Conservation (phyloP, 495 filamentous ascomycete genomes). For the Aspergillus indologenus region DNA sequence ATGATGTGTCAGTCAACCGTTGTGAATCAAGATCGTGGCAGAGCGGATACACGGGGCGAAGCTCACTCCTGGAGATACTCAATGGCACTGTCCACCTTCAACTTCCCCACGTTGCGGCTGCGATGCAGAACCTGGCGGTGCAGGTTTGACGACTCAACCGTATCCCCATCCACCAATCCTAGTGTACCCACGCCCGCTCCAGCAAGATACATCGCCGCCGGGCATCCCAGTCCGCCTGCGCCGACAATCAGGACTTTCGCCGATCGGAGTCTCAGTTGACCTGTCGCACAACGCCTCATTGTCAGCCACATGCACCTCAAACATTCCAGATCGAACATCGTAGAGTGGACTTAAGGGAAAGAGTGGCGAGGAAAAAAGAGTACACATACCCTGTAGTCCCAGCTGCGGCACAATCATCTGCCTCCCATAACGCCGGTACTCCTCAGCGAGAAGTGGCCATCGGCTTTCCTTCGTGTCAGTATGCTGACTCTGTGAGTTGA, state of each 20-base stretch:
- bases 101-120: slow-evolving; percentile 64
- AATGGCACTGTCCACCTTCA: slow-evolving; percentile 79
- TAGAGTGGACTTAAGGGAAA: not conserved
- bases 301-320: slow-evolving; percentile 4
- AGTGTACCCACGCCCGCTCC: slow-evolving; percentile 82
- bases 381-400: slow-evolving; percentile 65
- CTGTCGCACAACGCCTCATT: slow-evolving; percentile 36
- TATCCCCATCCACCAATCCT: slow-evolving; percentile 83
- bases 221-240: slow-evolving; percentile 88
- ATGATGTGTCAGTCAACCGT: slow-evolving; percentile 7
- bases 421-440: slow-evolving; percentile 83
- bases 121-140: slow-evolving; percentile 87
- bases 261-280: slow-evolving; percentile 72
- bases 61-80: slow-evolving; percentile 61
- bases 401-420: slow-evolving; percentile 90
- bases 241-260: slow-evolving; percentile 80
- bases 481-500: slow-evolving; percentile 14
- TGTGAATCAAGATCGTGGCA: not conserved
- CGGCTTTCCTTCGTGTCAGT: slow-evolving; percentile 22
- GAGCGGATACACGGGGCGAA: not conserved
- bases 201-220: slow-evolving; percentile 84
- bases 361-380: not conserved
- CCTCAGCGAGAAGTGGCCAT: slow-evolving; percentile 63
- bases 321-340: not conserved
- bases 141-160: slow-evolving; percentile 84